Base-by-base conservation (phyloP, 2,329 filamentous ascomycete species). In the Zalaria sp. region DNA sequence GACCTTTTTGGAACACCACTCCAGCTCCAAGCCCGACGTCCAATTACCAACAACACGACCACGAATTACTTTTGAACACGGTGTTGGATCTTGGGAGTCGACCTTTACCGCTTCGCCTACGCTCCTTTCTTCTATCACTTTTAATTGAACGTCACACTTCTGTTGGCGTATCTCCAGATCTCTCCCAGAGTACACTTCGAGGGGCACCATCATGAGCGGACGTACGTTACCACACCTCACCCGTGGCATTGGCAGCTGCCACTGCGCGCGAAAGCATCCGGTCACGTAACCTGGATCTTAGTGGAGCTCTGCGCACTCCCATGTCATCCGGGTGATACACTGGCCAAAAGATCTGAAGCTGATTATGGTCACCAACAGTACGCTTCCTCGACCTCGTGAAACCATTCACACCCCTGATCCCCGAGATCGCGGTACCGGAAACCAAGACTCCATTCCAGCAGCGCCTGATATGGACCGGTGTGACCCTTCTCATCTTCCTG, bases 301-400 rank as follows among this genome's bases (percentile, higher is more conserved):
- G 29, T 7, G 7, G 29, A 7, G n/a, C n/a, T 32, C n/a, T 7
- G 29, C 7, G 29, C 7, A 7, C 29, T 32, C 29, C 29, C n/a
- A n/a, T 32, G n/a, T 34, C 9, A 34, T 34, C 9, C 31, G 11
- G 31, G 11, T 11, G 9, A 34, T 34, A 11, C 31, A 34, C 9
- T 11, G 9, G 31, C 31, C 35, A 27, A 18, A 25, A 18, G 26
- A 3, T 32, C 5, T 25, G 26, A 38, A 37, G 34, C 49, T 54
- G 39, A 53, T 50, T 37, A 5, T 8, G 27, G 10, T 25, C 45
- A 46, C 43, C 37, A 49, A 48, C 53, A 96, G 89, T 98, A 70
- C 88, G 91, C 66, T 98, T 98, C 65, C 89, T 98, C 73, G 91
- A 98, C 71, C 78, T 96, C 66, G 91, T 98, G 73, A 98, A 98